Evolutionary conservation across 2,329 filamentous ascomycete species (phyloP), one percentile per base, ranked within the genome.

Genomic region (Rutstroemia sp.): DNA sequence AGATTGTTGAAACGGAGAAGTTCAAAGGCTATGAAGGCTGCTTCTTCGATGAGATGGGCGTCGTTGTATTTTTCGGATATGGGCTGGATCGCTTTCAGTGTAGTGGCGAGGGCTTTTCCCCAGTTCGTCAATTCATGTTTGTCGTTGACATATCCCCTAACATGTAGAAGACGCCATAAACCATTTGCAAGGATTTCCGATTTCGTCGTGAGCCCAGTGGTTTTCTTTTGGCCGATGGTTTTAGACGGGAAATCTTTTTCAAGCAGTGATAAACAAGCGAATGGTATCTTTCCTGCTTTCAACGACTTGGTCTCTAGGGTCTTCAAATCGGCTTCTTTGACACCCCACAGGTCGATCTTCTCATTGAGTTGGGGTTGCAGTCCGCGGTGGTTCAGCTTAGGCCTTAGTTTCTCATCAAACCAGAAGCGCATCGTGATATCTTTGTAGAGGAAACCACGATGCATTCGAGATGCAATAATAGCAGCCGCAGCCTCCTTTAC

Each of bases 151-250:
- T 96, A 99, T 23, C 87, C 91, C 58, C 92, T 84, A 49, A 97
- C 78, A 68, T 96, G 90, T 21, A 99, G 78, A 72, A 96, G 94
- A 55, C 91, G 83, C 87, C 90, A 96, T 58, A 92, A 79, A 6
- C 86, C 82, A 65, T 96, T 89, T 18, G 82, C 82, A 7, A 78
- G 72, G 54, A 90, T 75, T 66, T 94, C 88, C 16, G 87, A 79
- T 61, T 86, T 81, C n/a, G 86, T 81, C 58, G 79, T 82, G 7
- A 74, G 61, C 14, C 72, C 68, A 65, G 75, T 49, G 14, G 54
- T 21, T 23, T 57, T 30, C 56, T 49, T 49, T 61, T 52, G 57
- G 49, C 49, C 76, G 52, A 89, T 77, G 0, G 89, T 90, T 63
- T 82, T 83, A 55, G 83, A 76, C 2, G 82, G 81, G 67, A 95